These are phyloP conservation scores for Candida verbasci DNA, from an alignment of 805 yeast species.

Conservation along the genomic window DNA sequence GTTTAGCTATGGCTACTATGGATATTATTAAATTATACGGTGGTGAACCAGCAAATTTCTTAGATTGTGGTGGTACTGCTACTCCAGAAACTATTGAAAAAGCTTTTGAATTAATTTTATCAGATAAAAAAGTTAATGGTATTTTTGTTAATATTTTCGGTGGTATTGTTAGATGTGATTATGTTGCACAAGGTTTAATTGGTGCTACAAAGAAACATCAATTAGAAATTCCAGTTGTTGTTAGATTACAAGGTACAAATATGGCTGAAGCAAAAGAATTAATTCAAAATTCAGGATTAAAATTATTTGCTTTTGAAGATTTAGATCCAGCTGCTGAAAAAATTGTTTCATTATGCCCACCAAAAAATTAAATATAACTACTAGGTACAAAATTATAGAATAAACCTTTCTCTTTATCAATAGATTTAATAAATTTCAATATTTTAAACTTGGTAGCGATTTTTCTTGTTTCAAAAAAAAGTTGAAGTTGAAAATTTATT, in stretches of 20 bases:
- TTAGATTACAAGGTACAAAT: conserved; percentile 98
- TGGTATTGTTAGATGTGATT: conserved; percentile 99
- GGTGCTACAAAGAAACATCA: conserved; percentile 91
- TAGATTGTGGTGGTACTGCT: conserved; percentile 99
- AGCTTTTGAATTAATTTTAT: conserved; percentile 89
- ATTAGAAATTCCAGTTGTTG: conserved; percentile 91
- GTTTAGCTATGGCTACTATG: conserved; percentile 99
- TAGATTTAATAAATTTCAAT: too few species aligned
- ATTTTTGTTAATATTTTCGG: conserved; percentile 98
- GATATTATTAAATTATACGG: conserved; percentile 97
- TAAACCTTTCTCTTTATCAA: background rate
- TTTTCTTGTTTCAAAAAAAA: too few species aligned
- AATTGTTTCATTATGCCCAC: conserved; percentile 69
- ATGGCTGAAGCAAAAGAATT: conserved; percentile 82
- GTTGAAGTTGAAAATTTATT: too few species aligned
- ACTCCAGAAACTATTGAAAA: conserved; percentile 97
- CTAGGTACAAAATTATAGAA: too few species aligned
- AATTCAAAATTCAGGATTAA: conserved; percentile 83
- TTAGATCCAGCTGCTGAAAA: conserved; percentile 96
- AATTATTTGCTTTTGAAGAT: conserved; percentile 87
- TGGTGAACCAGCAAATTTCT: conserved; percentile 98
- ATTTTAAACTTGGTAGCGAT: too few species aligned
- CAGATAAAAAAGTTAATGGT: conserved; percentile 86
- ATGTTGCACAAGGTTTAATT: conserved; percentile 95
- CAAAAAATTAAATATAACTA: conserved; percentile 1